Percentiles rank a stretch among this genome's conserved stretches.
Evolutionary conservation across 345 rosid species (phyloP).

Genomic region (Corchorus capsularis): DNA sequence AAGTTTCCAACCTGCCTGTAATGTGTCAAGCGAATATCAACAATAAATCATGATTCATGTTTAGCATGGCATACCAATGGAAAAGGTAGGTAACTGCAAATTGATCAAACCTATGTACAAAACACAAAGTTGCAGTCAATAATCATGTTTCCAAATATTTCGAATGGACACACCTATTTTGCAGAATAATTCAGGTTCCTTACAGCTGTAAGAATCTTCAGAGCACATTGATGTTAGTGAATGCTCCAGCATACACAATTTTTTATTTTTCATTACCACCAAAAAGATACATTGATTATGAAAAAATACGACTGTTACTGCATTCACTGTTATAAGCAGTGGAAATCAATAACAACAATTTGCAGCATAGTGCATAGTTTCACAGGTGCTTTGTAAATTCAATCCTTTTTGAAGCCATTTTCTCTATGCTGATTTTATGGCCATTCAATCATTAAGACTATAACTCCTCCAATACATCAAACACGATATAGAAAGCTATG

Average conservation of each 20-base stretch:
- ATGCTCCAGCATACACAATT: too few species aligned
- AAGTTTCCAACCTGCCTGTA: slow-evolving; percentile 94
- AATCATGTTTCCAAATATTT: slow-evolving; percentile 6
- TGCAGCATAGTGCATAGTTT: background rate
- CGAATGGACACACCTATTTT: background rate
- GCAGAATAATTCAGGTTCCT: background rate
- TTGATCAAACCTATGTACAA: background rate
- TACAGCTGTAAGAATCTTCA: background rate
- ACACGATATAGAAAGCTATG: too few species aligned
- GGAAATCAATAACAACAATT: slow-evolving; percentile 4
- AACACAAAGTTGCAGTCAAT: background rate
- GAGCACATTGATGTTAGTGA: background rate
- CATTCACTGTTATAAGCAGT: background rate
- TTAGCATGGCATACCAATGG: background rate
- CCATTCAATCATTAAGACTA: too few species aligned
- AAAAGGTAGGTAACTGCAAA: background rate
- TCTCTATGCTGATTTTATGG: background rate
- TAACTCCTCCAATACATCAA: slow-evolving; percentile 7
- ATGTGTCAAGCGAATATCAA: background rate
- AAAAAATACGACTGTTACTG: background rate
- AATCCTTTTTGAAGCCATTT: background rate
- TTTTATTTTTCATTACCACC: background rate
- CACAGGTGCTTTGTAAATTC: background rate
- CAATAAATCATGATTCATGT: background rate
- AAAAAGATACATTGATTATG: background rate